These are phyloP conservation scores for Fraxinus sp. DNA, from an alignment of 305 asterid genomes.

Conservation along the genomic window DNA sequence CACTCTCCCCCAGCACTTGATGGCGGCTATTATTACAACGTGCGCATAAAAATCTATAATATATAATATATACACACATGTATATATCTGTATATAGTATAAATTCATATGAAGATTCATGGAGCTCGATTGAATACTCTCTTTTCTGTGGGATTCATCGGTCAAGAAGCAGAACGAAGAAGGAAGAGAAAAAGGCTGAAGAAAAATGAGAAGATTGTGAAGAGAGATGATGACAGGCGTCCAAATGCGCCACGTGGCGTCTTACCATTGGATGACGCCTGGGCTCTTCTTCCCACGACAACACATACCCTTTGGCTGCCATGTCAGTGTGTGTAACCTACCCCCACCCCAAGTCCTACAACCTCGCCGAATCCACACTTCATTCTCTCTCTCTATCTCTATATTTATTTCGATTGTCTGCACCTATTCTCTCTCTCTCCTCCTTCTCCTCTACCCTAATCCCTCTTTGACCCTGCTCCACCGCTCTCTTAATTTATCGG, in stretches of 20 bases:
- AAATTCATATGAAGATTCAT: neutral
- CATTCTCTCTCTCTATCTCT: slow-evolving; percentile 19
- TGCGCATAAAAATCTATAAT: neutral
- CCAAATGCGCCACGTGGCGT: slow-evolving; percentile 58
- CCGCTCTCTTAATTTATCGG: slow-evolving; percentile 30
- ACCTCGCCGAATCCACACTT: slow-evolving; percentile 68
- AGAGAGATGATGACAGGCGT: slow-evolving; percentile 53
- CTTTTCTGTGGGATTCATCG: neutral
- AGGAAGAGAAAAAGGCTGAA: neutral
- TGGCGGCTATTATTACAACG: neutral
- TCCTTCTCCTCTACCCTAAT: slow-evolving; percentile 70
- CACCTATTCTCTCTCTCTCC: slow-evolving; percentile 50
- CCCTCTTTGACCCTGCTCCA: slow-evolving; percentile 42
- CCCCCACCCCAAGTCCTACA: slow-evolving; percentile 32
- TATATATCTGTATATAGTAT: too few relatives aligned
- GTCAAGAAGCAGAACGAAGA: neutral
- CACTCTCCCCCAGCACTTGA: neutral
- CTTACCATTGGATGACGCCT: slow-evolving; percentile 44
- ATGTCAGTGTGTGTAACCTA: slow-evolving; percentile 51
- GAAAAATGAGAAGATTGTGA: slow-evolving; percentile 23
- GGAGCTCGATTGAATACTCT: neutral
- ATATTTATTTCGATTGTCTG: slow-evolving; percentile 45
- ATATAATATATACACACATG: neutral
- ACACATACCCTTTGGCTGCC: slow-evolving; percentile 26
- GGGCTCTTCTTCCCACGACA: slow-evolving; percentile 69